phyloP scores from a whole-genome alignment of 1,139 yeast species.

The Pichiaceae sp. region DNA sequence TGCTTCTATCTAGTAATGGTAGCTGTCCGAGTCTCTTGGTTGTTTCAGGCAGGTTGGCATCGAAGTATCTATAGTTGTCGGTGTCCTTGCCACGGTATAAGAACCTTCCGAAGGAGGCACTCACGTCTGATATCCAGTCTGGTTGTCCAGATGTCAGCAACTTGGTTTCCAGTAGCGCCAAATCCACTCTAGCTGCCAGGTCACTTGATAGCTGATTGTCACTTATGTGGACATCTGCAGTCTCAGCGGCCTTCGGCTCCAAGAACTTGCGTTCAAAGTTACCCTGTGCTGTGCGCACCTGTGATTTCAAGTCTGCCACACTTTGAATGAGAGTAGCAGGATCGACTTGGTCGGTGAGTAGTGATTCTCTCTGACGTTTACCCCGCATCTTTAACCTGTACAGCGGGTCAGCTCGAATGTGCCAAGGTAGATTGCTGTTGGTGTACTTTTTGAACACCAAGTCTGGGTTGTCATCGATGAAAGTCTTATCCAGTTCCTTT shows the following conservation, averaged over 20 bases:
- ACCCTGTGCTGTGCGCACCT: constrained; percentile 16
- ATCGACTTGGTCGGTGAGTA: constrained; percentile 6
- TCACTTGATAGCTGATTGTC: constrained; percentile 1
- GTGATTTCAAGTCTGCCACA: constrained; percentile 11
- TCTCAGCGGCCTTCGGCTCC: constrained; percentile 4
- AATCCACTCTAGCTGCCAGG: constrained; percentile 4
- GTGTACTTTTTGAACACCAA: constrained; percentile 7
- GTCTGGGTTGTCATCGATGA: constrained; percentile 3
- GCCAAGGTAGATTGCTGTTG: constrained; percentile 22
- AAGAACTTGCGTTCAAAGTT: constrained; percentile 20
- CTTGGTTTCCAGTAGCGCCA: constrained; percentile 2
- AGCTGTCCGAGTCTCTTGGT: constrained; percentile 31
- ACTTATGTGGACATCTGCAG: neutral
- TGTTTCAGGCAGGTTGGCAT: constrained; percentile 32
- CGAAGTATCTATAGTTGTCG: constrained; percentile 23
- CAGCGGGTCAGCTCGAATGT: constrained; percentile 12
- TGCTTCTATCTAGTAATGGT: constrained; percentile 22
- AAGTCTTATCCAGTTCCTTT: constrained; percentile 7
- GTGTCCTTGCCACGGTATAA: constrained; percentile 10
- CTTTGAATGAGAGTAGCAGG: constrained; percentile 11
- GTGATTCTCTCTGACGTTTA: constrained; percentile 7
- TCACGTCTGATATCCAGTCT: constrained; percentile 13
- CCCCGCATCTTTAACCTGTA: constrained; percentile 13
- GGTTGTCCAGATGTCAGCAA: constrained; percentile 1
- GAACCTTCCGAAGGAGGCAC: constrained; percentile 21